Base-by-base conservation (phyloP, 2,329 filamentous ascomycete genomes). In the Neoascochyta sp. region DNA sequence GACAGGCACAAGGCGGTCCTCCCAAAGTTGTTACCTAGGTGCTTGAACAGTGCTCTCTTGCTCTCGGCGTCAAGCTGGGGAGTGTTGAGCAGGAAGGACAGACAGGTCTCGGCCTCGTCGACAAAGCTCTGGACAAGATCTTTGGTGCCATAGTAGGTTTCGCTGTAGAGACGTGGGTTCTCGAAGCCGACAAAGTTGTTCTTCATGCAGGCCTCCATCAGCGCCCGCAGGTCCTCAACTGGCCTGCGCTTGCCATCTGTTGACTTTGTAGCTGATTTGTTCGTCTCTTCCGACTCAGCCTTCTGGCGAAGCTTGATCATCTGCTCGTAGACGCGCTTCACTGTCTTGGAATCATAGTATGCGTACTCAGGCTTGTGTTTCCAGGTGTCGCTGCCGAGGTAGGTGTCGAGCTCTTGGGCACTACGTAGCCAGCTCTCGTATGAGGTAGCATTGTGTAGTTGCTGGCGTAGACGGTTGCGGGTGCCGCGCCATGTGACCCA, bases 91-190 rank as follows among this genome's bases (percentile, higher is more conserved):
- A 96, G 66, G 40, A 92, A 78, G 29, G 74, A 70, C 25, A 95
- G 70, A 16, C 74, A 75, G 3, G 64, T 73, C 68, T 84, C 80
- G 27, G 84, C 81, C 65, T 96, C 89, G 39, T 95, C 86, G 24
- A 95, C 70, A 54, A 90, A 96, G 32, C 81, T 80, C 63, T 96
- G 92, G 16, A 95, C 86, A 43, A 95, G 65, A 39, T 92, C 79
- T 64, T 98, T 98, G n/a, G 92, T 96, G 17, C 92, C 92, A 50
- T 88, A 95, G 59, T 98, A 98, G 3, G 90, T 94, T 66, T 96
- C 89, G 52, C 86, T 94, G 61, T 98, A 98, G n/a, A 98, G 67
- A 32, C 87, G 77, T 7, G 90, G 80, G 52, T 95, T 96, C 63
- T 98, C 92, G 9, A 95, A 81, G 0, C 92, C 92, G 11, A 86